These are phyloP conservation scores for Saturnispora mendoncae DNA, from an alignment of 805 yeast genomes.

Conservation along the genomic window DNA sequence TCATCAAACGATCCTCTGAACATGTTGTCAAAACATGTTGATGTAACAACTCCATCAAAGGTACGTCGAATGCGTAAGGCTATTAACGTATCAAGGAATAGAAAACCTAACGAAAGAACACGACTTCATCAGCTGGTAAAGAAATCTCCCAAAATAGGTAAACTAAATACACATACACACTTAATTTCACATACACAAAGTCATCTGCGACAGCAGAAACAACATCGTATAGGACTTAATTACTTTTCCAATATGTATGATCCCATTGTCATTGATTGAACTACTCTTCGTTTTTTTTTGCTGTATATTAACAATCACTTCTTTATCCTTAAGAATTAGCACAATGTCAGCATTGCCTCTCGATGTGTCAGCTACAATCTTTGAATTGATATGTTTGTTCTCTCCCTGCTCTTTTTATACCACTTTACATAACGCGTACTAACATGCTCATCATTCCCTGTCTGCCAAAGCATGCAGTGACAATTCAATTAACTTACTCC, in stretches of 20 bases:
- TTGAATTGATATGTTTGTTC: no score
- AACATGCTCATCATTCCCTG: constrained; percentile 1
- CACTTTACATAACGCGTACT: not conserved
- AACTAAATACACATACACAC: no score
- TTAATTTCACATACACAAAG: no score
- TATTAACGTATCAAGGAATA: constrained; percentile 1
- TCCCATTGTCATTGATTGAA: no score
- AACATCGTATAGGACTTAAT: no score
- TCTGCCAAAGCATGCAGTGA: constrained; percentile 17
- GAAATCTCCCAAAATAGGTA: not conserved
- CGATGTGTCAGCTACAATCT: no score
- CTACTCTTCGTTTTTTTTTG: no score
- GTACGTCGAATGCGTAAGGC: constrained; percentile 23
- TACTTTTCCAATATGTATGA: no score
- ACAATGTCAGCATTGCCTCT: no score
- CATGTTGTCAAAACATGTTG: constrained; percentile 7
- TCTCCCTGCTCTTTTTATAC: no score
- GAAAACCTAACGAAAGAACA: constrained; percentile 5
- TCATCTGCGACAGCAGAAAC: not conserved
- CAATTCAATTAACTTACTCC: constrained; percentile 8
- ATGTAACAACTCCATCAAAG: constrained; percentile 21
- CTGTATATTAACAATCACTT: no score
- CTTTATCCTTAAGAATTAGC: no score
- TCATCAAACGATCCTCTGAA: constrained; percentile 9
- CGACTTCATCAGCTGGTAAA: constrained; percentile 2